Percentiles rank a stretch among this genome's conserved stretches.
phyloP scores from a whole-genome alignment of 139 green algal species.

The Chlorella sp. region DNA sequence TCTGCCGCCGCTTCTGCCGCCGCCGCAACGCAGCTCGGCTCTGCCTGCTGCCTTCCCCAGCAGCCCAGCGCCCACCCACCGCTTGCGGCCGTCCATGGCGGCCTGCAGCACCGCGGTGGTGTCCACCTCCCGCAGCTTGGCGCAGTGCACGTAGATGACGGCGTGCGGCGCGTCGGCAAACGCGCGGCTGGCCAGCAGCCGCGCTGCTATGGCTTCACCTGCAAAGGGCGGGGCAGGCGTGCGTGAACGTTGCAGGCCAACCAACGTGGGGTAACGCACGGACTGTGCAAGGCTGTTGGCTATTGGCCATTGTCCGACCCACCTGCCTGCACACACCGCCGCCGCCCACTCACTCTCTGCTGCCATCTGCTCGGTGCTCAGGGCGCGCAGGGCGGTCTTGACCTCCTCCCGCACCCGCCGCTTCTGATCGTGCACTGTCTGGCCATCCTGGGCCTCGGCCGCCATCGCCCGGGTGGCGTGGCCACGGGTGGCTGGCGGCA shows the following conservation, averaged over 20 bases:
- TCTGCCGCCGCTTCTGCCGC: too few relatives aligned
- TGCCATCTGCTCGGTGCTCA: slow-evolving; percentile 28
- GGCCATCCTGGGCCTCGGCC: background rate
- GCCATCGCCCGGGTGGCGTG: background rate
- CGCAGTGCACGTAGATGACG: slow-evolving; percentile 73
- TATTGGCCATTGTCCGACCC: background rate
- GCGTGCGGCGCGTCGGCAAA: slow-evolving; percentile 46
- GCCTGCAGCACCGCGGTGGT: slow-evolving; percentile 56
- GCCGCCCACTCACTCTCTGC: slow-evolving; percentile 37
- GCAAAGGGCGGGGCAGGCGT: background rate
- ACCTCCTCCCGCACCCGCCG: slow-evolving; percentile 24
- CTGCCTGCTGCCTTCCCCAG: background rate
- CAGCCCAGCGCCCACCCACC: background rate
- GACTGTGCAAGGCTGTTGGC: background rate
- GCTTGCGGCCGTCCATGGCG: slow-evolving; percentile 35
- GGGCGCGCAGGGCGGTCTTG: slow-evolving; percentile 26
- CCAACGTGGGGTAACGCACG: too few relatives aligned
- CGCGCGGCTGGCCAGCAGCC: slow-evolving; percentile 43
- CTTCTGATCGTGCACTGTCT: slow-evolving; percentile 20
- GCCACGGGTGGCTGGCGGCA: too few relatives aligned
- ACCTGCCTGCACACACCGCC: background rate
- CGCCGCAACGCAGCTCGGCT: too few relatives aligned
- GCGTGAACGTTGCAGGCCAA: too few relatives aligned
- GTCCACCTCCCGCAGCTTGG: slow-evolving; percentile 75
- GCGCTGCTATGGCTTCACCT: slow-evolving; percentile 18